Conservation (phyloP, 306 rosid genomes). For the Quercus suber region DNA sequence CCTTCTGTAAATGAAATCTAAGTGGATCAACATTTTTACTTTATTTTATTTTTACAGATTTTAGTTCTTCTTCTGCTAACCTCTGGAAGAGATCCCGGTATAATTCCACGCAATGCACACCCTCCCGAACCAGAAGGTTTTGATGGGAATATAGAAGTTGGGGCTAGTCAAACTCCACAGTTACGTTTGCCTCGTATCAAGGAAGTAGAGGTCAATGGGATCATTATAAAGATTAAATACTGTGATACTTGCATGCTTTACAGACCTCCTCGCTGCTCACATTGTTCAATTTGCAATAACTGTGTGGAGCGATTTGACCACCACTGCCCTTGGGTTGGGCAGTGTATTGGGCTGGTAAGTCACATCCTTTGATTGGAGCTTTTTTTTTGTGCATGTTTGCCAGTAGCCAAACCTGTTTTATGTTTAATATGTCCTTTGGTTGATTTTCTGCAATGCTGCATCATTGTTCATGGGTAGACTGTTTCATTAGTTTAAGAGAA, state of each 20-base stretch:
- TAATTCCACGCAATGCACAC: slow-evolving; percentile 89
- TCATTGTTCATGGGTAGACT: background rate
- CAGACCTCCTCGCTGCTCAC: slow-evolving; percentile 98
- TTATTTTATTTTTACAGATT: slow-evolving; percentile 43
- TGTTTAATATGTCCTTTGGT: background rate
- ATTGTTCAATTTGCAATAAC: slow-evolving; percentile 97
- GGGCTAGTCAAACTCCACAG: slow-evolving; percentile 91
- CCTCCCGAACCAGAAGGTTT: slow-evolving; percentile 95
- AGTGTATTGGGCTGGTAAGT: slow-evolving; percentile 95
- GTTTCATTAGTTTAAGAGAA: background rate
- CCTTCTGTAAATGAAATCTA: background rate
- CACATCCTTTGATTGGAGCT: slow-evolving; percentile 1
- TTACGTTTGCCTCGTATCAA: slow-evolving; percentile 80
- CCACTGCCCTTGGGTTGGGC: slow-evolving; percentile 99
- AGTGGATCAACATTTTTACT: background rate
- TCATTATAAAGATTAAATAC: slow-evolving; percentile 70
- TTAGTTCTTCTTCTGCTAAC: slow-evolving; percentile 82
- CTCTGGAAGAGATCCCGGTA: slow-evolving; percentile 99
- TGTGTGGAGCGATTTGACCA: slow-evolving; percentile 96
- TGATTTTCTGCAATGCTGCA: background rate
- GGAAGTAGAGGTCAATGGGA: slow-evolving; percentile 90
- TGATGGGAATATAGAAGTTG: slow-evolving; percentile 64
- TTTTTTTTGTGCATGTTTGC: too few relatives aligned
- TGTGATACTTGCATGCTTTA: slow-evolving; percentile 99
- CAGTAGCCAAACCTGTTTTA: background rate